Evolutionary conservation across 176 grass and related monocot genomes (phyloP), one percentile per base, ranked within the genome.

Genomic region (Pontederia paniculata): DNA sequence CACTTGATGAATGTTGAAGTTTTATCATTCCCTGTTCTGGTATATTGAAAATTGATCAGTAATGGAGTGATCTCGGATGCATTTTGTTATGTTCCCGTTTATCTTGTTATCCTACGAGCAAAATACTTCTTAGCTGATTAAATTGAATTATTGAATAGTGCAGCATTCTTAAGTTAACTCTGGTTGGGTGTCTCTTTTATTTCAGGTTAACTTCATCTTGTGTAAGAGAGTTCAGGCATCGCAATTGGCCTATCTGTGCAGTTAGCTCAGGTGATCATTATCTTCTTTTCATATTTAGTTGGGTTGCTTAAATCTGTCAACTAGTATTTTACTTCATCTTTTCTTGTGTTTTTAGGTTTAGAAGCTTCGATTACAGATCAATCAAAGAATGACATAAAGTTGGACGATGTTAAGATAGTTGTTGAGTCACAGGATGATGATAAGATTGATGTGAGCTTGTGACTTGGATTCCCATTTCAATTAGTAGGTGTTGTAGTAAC

Each of bases 371-470:
- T 81, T 64, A 43, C 78, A 4, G 47, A 76, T 44, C 54, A 28
- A 2, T 73, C 56, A 13, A 85, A 76, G 71, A 78, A 73, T 3
- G 74, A 74, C 8, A 31, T 85, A 13, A 66, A 64, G 13, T 11
- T 81, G 68, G 75, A 81, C 45, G 70, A 78, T 25, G 73, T 73
- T 50, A 78, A 76, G 63, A 76, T 67, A 23, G 64, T 76, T 0
- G 18, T 81, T 10, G 68, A 78, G 14, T 85, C 81, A 22, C 74
- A 60, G 12, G 55, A 81, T 5, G 69, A 73, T 9, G 71, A 81
- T 55, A 76, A 52, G 54, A 89, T 85, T 60, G 71, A 81, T 73
- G 86, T 85, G 81, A 89, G 74, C 55, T 66, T 50, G 19, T 48
- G 31, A 69, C 53, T 68, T 64, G 65, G 1, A 21, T 56, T 37